phyloP scores from a whole-genome alignment of 2,329 filamentous ascomycete genomes.

The Zasmidium angulare region DNA sequence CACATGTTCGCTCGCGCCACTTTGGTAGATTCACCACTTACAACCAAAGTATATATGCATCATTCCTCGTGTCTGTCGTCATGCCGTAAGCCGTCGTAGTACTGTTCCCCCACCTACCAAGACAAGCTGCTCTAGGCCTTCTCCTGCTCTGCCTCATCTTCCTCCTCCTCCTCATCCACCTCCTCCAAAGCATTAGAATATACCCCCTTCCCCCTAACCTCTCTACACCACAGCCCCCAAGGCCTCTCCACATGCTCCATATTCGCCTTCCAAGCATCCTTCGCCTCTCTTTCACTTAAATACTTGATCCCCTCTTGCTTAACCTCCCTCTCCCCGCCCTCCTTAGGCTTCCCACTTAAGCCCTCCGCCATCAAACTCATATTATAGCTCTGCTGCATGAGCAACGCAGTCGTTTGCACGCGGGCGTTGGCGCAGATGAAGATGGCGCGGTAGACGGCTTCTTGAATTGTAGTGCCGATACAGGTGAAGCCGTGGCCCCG shows the following conservation, averaged over 20 bases:
- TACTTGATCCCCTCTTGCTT: slow-evolving; percentile 44
- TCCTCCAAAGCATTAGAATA: slow-evolving; percentile 40
- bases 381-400: slow-evolving; percentile 39
- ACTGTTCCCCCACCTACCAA: too few relatives aligned
- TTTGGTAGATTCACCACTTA: too few relatives aligned
- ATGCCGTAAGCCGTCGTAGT: too few relatives aligned
- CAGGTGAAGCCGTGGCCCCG: slow-evolving; percentile 49
- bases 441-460: slow-evolving; percentile 47
- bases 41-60: too few relatives aligned
- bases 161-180: neutral
- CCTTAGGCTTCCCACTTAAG: slow-evolving; percentile 37
- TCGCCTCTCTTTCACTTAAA: slow-evolving; percentile 42
- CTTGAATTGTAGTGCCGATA: slow-evolving; percentile 43
- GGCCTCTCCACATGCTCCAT: slow-evolving; percentile 36
- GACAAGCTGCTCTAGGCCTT: too few relatives aligned
- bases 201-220: slow-evolving; percentile 40
- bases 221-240: slow-evolving; percentile 46
- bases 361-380: slow-evolving; percentile 40
- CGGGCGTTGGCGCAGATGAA: slow-evolving; percentile 43
- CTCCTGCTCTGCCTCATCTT: neutral
- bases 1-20: too few relatives aligned
- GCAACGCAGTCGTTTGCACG: slow-evolving; percentile 40
- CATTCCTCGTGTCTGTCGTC: too few relatives aligned
- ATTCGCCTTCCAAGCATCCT: slow-evolving; percentile 42
- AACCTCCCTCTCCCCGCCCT: slow-evolving; percentile 35